These are phyloP conservation scores for Chlorella sp. DNA, from an alignment of 139 green algal species.

Conservation along the genomic window DNA sequence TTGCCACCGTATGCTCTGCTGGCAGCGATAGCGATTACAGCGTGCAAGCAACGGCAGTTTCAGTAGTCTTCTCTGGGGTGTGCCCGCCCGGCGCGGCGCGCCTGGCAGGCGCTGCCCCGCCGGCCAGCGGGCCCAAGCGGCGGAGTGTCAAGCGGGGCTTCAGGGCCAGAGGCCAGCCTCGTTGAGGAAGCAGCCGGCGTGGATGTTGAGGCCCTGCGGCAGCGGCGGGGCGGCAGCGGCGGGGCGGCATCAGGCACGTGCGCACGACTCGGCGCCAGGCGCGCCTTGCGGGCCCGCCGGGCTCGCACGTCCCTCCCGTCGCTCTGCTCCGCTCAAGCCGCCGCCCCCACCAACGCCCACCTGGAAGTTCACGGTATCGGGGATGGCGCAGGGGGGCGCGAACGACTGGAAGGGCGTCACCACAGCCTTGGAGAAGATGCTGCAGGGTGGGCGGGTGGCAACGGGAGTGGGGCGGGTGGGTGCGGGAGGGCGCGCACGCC, in stretches of 20 bases:
- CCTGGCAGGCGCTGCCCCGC: no score
- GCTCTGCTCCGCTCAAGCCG: not conserved
- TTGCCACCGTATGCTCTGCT: no score
- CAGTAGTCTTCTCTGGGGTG: no score
- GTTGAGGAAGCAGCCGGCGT: conserved; percentile 69
- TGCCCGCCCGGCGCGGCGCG: no score
- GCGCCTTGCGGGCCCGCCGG: not conserved
- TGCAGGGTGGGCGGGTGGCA: not conserved
- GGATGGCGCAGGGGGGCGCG: conserved; percentile 66
- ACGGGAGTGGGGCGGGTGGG: not conserved
- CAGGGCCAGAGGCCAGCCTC: conserved; percentile 67
- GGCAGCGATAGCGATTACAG: no score
- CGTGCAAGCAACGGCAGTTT: no score
- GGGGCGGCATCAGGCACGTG: not conserved
- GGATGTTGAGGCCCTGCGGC: conserved; percentile 63
- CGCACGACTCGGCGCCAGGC: not conserved
- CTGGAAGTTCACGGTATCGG: conserved; percentile 49
- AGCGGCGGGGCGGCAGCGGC: not conserved
- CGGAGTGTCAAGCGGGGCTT: no score
- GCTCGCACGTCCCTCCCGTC: not conserved
- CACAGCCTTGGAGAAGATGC: conserved; percentile 43
- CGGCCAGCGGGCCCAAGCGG: no score
- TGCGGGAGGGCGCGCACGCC: not conserved
- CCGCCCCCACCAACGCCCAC: not conserved
- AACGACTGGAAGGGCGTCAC: conserved; percentile 57